Conservation (phyloP, 495 filamentous ascomycete genomes). For the Podospora pseudoanserina region DNA sequence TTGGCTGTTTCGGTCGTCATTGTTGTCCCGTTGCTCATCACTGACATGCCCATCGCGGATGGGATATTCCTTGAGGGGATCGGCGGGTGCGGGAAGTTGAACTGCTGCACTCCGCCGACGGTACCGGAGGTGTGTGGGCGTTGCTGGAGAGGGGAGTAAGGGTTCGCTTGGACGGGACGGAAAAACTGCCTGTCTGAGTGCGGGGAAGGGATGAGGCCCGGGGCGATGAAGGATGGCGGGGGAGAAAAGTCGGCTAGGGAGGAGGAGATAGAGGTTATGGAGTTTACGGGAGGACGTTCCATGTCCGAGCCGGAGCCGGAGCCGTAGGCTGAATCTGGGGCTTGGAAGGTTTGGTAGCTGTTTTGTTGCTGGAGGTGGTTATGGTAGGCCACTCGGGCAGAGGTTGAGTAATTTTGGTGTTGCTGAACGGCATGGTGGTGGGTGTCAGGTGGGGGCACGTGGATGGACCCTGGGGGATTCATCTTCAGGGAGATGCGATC, state of each 20-base stretch:
- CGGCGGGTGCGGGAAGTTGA: constrained; percentile 20
- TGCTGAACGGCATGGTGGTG: constrained; percentile 2
- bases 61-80: constrained; percentile 41
- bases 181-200: constrained; percentile 52
- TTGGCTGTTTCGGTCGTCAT: constrained; percentile 25
- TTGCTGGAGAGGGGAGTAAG: constrained; percentile 54
- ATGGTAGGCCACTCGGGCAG: not conserved
- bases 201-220: constrained; percentile 45
- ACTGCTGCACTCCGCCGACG: constrained; percentile 9
- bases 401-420: not conserved
- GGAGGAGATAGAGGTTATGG: constrained; percentile 30
- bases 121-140: constrained; percentile 51
- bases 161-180: constrained; percentile 51
- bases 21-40: constrained; percentile 43
- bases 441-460: constrained; percentile 37
- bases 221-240: constrained; percentile 35
- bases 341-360: constrained; percentile 31
- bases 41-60: constrained; percentile 52
- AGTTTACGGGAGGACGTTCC: constrained; percentile 37
- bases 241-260: constrained; percentile 34
- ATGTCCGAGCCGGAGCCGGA: constrained; percentile 52
- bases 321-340: constrained; percentile 50
- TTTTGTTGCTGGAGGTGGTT: not conserved
- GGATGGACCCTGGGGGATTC: constrained; percentile 42
- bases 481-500: constrained; percentile 49